Percentiles rank a stretch among this genome's conserved stretches.
Evolutionary conservation across 345 rosid species (phyloP).

Genomic region (Mercurialis annua): DNA sequence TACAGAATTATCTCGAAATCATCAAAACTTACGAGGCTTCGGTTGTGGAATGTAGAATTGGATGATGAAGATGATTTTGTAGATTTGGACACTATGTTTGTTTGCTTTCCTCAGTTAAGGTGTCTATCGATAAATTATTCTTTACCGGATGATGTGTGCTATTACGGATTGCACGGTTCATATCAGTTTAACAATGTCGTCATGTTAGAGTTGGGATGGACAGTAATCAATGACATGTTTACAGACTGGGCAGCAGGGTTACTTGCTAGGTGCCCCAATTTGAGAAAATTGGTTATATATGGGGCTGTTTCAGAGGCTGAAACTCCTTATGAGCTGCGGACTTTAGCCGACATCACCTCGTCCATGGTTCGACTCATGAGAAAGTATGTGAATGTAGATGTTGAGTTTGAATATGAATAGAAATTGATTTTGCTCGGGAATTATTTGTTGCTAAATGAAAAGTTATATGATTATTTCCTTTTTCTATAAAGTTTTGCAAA

Average conservation of each 20-base stretch:
- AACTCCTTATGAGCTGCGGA: slow-evolving; percentile 56
- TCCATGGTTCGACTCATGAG: slow-evolving; percentile 72
- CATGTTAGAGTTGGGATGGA: slow-evolving; percentile 75
- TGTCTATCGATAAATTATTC: slow-evolving; percentile 69
- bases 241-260: slow-evolving; percentile 59
- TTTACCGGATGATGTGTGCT: slow-evolving; percentile 50
- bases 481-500: neutral
- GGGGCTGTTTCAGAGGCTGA: slow-evolving; percentile 71
- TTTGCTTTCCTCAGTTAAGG: slow-evolving; percentile 55
- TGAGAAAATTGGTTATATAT: slow-evolving; percentile 58
- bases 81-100: slow-evolving; percentile 66
- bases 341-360: slow-evolving; percentile 62
- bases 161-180: slow-evolving; percentile 53
- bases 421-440: neutral
- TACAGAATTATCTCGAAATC: slow-evolving; percentile 73
- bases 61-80: slow-evolving; percentile 44
- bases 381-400: slow-evolving; percentile 62
- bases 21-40: slow-evolving; percentile 60
- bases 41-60: slow-evolving; percentile 73
- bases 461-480: neutral
- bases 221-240: slow-evolving; percentile 52
- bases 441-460: neutral
- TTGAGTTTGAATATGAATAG: slow-evolving; percentile 64
- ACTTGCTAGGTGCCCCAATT: slow-evolving; percentile 60
- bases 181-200: slow-evolving; percentile 49